phyloP scores from a whole-genome alignment of 345 rosid genomes.

The Brassica napus region DNA sequence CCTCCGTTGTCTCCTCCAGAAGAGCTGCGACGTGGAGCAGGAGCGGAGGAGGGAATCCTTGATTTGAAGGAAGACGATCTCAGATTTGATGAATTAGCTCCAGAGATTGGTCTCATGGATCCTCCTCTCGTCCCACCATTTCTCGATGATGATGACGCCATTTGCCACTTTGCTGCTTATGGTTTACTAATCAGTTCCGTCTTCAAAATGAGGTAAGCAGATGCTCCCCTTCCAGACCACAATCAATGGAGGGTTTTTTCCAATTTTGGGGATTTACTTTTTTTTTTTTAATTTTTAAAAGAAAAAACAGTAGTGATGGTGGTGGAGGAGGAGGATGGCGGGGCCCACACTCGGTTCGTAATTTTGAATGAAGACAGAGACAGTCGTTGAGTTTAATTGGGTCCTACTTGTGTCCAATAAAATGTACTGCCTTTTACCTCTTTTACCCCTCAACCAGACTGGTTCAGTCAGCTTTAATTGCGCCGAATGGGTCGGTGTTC shows the following conservation, averaged over 20 bases:
- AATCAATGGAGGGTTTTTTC: background rate
- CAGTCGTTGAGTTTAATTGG: slow-evolving; percentile 29
- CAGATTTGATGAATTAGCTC: slow-evolving; percentile 47
- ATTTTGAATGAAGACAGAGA: slow-evolving; percentile 38
- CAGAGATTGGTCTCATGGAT: slow-evolving; percentile 46
- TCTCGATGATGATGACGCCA: slow-evolving; percentile 72
- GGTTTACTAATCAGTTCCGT: background rate
- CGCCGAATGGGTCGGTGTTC: slow-evolving; percentile 28
- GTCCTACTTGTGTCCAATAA: slow-evolving; percentile 19
- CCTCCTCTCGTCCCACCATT: slow-evolving; percentile 57
- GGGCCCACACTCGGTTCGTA: slow-evolving; percentile 31
- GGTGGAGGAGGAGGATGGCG: slow-evolving; percentile 22
- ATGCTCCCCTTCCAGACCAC: background rate
- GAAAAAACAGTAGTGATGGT: slow-evolving; percentile 13
- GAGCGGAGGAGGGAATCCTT: slow-evolving; percentile 51
- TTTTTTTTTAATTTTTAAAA: no score
- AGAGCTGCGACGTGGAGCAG: slow-evolving; percentile 66
- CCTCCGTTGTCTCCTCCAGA: slow-evolving; percentile 67
- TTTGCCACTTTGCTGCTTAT: slow-evolving; percentile 8
- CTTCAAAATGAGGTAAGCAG: background rate
- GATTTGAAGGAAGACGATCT: slow-evolving; percentile 80
- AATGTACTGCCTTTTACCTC: background rate
- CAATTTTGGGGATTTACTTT: background rate
- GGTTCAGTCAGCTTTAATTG: slow-evolving; percentile 18
- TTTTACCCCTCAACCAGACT: background rate